Base-by-base conservation (phyloP, 768 basidiomycete genomes). In the Tephrocybe sp. region DNA sequence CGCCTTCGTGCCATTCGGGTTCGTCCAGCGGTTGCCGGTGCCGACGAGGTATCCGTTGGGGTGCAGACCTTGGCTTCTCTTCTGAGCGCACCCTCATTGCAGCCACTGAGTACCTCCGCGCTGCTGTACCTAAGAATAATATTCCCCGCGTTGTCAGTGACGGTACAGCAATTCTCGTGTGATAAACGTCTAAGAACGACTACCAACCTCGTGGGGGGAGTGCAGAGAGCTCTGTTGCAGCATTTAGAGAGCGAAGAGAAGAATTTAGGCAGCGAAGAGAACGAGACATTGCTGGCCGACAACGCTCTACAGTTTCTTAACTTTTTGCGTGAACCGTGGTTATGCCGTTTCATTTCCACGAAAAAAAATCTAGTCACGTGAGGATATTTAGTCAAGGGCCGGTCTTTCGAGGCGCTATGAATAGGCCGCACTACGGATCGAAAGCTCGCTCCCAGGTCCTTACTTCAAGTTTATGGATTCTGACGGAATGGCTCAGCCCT, bases 231-330 rank as follows among this genome's bases (percentile, higher is more conserved):
- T 42, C 49, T 13, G 47, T 44, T 19, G 36, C 34, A 43, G 43
- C 52, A 31, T 55, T 52, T 21, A 53, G 35, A 30, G 40, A 27
- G 18, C 61, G 61, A 25, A 68, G 32, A 26, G 67, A 55, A 8
- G 60, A 56, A 44, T 55, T 49, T 44, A 68, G 35, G 54, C 58
- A 60, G 51, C 63, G 65, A 42, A 63, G 47, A 43, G 56, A 50
- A 45, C 63, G 55, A 58, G 68, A 67, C 69, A 68, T 70, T 35
- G 31, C 44, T 36, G 26, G 38, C 34, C 30, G 27, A 42, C 34
- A 42, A 47, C 24, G 26, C 44, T 43, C 51, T 47, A 45, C 45
- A 40, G 49, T 49, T 50, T 46, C 27, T 50, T 18, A 32, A n/a
- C n/a, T 47, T 43, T 52, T 47, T 26, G 21, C 38, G 47, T 42